A percentile compares a stretch with the other conserved stretches of the same genome.
Conservation (phyloP, 108 stramenopile genomes). For the Discostella stelligeroides region DNA sequence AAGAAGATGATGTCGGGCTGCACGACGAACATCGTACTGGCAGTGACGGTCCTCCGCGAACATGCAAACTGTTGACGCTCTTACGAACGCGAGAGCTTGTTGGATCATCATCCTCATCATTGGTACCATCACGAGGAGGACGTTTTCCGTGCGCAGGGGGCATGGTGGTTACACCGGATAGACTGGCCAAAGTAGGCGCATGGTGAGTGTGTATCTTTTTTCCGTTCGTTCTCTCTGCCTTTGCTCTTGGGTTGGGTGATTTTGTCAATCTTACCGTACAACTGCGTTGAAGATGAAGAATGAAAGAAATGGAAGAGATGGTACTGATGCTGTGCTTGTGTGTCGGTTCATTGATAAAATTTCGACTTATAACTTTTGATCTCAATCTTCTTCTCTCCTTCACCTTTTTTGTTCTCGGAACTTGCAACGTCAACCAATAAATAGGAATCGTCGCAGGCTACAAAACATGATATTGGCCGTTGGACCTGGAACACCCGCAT, state of each 20-base stretch:
- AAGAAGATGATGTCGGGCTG: too few species aligned
- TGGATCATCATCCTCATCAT: constrained; percentile 11
- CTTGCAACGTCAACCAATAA: not conserved
- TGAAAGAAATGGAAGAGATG: too few species aligned
- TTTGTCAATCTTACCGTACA: too few species aligned
- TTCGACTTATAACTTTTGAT: too few species aligned
- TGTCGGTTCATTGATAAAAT: too few species aligned
- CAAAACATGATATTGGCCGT: constrained; percentile 82
- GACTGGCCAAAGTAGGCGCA: constrained; percentile 15
- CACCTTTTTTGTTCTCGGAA: not conserved
- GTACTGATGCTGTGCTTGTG: too few species aligned
- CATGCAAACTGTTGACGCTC: constrained; percentile 8
- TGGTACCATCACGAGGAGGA: not conserved
- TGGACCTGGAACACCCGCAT: constrained; percentile 75
- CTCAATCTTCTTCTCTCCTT: not conserved
- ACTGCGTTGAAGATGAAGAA: too few species aligned
- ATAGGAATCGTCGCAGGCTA: constrained; percentile 69
- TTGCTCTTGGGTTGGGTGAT: too few species aligned
- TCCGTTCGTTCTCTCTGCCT: not conserved
- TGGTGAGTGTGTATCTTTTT: constrained; percentile 11
- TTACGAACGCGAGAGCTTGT: constrained; percentile 27
- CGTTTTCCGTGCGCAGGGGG: constrained; percentile 8
- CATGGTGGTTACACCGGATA: not conserved
- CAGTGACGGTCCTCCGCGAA: too few species aligned
- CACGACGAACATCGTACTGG: too few species aligned